These are phyloP conservation scores for Amanita subjunquillea DNA, from an alignment of 768 basidiomycete species.

Conservation along the genomic window DNA sequence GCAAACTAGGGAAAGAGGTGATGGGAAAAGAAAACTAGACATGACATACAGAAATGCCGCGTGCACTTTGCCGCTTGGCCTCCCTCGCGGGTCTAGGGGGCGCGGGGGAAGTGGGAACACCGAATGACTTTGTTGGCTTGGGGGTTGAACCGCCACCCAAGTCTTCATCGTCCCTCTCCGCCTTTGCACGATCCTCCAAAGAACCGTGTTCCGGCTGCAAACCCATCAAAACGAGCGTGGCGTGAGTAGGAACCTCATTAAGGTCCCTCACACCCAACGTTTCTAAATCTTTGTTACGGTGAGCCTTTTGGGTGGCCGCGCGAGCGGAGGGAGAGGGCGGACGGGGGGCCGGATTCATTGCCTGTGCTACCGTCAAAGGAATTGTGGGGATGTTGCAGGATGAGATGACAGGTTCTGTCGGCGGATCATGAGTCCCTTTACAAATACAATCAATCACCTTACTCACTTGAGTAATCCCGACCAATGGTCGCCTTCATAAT, in stretches of 20 bases:
- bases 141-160: constrained; percentile 11
- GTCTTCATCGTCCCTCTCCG: constrained; percentile 21
- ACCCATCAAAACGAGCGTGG: constrained; percentile 70
- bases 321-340: constrained; percentile 88
- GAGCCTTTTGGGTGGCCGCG: constrained; percentile 79
- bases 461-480: constrained; percentile 82
- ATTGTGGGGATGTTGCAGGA: constrained; percentile 97
- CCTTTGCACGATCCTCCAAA: constrained; percentile 35
- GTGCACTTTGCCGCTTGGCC: constrained; percentile 31
- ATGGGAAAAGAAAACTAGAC: constrained; percentile 4
- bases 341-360: constrained; percentile 92
- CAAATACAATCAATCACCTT: not conserved
- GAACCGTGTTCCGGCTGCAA: constrained; percentile 22
- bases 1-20: not conserved
- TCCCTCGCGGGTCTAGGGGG: constrained; percentile 69
- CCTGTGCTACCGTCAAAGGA: constrained; percentile 87
- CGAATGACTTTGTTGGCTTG: constrained; percentile 11
- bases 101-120: constrained; percentile 15
- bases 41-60: constrained; percentile 17
- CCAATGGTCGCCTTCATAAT: constrained; percentile 98
- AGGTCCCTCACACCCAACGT: constrained; percentile 83
- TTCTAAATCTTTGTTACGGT: constrained; percentile 81
- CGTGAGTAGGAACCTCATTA: constrained; percentile 69
- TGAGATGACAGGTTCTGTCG: constrained; percentile 82
- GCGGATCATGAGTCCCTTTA: constrained; percentile 9